Percentiles rank a stretch among this genome's conserved stretches.
These are phyloP conservation scores for Tuber umbilicatum DNA, from an alignment of 495 filamentous ascomycete species.

Conservation along the genomic window DNA sequence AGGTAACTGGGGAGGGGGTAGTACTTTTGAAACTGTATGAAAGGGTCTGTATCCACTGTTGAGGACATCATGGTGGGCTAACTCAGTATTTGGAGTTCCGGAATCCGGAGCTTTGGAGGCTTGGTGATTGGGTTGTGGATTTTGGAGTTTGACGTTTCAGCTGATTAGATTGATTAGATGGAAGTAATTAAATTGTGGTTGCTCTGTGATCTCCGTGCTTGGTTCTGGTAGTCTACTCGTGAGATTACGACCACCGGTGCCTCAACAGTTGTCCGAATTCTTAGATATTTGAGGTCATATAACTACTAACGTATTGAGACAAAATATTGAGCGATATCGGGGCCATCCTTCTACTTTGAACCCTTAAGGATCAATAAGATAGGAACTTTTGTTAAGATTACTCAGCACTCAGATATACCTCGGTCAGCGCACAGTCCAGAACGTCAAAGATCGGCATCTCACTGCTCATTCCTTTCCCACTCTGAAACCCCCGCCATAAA, in stretches of 20 bases:
- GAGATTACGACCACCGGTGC: neutral
- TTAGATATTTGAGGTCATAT: neutral
- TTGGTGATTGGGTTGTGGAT: neutral
- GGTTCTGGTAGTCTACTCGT: neutral
- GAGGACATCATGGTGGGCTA: slow-evolving; percentile 59
- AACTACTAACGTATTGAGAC: neutral
- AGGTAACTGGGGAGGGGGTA: slow-evolving; percentile 28
- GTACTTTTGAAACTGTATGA: slow-evolving; percentile 87
- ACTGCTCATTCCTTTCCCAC: neutral
- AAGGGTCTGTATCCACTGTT: slow-evolving; percentile 73
- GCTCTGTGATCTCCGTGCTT: neutral
- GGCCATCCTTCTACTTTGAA: neutral
- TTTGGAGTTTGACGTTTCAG: neutral
- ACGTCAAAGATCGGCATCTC: neutral
- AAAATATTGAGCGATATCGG: neutral
- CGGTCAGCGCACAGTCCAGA: neutral
- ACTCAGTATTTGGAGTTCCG: neutral
- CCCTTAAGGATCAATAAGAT: neutral
- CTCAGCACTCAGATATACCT: neutral
- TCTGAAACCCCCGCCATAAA: slow-evolving; percentile 14
- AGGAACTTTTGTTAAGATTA: neutral
- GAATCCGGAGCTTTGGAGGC: neutral
- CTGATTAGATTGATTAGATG: neutral
- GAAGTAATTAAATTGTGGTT: neutral
- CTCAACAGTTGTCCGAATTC: neutral